phyloP scores from a whole-genome alignment of 75 land plant genomes.

The Pinus tabuliformis region DNA sequence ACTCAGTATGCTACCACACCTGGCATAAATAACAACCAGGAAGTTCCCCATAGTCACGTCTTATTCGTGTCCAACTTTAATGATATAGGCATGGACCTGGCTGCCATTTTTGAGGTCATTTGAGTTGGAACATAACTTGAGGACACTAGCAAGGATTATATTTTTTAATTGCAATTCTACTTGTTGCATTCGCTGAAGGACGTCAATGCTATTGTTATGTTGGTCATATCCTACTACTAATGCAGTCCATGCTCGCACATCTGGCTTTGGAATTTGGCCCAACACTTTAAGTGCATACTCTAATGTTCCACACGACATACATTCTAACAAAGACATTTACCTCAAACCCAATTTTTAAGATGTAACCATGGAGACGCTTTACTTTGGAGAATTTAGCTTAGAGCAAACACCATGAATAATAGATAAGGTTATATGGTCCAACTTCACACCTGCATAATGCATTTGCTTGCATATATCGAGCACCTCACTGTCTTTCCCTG shows the following conservation, averaged over 20 bases:
- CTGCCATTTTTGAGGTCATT: background rate
- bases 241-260: background rate
- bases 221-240: slow-evolving; percentile 9
- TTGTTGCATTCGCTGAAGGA: no score
- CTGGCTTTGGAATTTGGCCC: background rate
- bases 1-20: background rate
- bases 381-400: background rate
- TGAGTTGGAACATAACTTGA: no score
- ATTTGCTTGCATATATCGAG: no score
- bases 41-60: background rate
- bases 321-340: slow-evolving; percentile 21
- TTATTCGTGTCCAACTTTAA: background rate
- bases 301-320: slow-evolving; percentile 29
- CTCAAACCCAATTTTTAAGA: slow-evolving; percentile 21
- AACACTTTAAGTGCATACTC: slow-evolving; percentile 9
- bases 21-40: background rate
- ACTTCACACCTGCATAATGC: no score
- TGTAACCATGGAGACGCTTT: slow-evolving; percentile 26
- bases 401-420: no score
- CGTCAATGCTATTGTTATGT: background rate
- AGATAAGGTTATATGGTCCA: no score
- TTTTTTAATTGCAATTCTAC: no score
- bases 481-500: no score
- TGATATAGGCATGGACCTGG: no score
- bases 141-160: no score